Conservation (phyloP, 2,329 filamentous ascomycete species). For the Erysiphe pulchra region DNA sequence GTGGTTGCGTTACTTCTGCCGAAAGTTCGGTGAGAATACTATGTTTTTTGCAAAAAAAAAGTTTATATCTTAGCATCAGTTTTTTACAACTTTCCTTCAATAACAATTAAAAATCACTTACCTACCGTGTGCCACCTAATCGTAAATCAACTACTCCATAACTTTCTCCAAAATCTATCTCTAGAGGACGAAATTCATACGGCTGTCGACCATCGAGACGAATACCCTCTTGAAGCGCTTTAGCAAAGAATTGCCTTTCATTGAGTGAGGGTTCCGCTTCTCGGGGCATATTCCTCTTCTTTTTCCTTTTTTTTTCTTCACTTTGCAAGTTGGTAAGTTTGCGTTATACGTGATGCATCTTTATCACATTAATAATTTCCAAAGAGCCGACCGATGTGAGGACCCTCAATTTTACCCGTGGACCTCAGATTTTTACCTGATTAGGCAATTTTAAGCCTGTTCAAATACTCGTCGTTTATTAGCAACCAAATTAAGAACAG, state of each 20-base stretch:
- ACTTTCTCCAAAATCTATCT: slow-evolving; percentile 66
- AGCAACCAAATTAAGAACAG: too few species aligned
- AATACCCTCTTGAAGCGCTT: slow-evolving; percentile 57
- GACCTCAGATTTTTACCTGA: too few species aligned
- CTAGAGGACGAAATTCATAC: slow-evolving; percentile 54
- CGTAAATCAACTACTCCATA: slow-evolving; percentile 74
- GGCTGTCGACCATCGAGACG: slow-evolving; percentile 64
- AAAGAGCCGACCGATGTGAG: too few species aligned
- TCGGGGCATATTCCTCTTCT: slow-evolving; percentile 48
- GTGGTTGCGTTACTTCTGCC: slow-evolving; percentile 35
- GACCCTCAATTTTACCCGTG: too few species aligned
- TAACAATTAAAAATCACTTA: background rate
- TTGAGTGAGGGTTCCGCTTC: slow-evolving; percentile 77
- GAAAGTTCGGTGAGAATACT: slow-evolving; percentile 70
- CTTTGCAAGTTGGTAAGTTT: too few species aligned
- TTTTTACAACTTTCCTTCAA: too few species aligned
- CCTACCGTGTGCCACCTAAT: slow-evolving; percentile 68
- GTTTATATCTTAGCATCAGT: background rate
- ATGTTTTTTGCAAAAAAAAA: background rate
- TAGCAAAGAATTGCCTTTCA: slow-evolving; percentile 63
- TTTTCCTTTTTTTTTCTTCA: too few species aligned
- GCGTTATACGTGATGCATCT: too few species aligned
- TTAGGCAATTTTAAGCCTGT: too few species aligned
- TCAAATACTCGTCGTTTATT: too few species aligned
- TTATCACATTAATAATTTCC: too few species aligned